Evolutionary conservation across 2,329 filamentous ascomycete genomes (phyloP).

Genomic region (Sclerotinia minor): DNA sequence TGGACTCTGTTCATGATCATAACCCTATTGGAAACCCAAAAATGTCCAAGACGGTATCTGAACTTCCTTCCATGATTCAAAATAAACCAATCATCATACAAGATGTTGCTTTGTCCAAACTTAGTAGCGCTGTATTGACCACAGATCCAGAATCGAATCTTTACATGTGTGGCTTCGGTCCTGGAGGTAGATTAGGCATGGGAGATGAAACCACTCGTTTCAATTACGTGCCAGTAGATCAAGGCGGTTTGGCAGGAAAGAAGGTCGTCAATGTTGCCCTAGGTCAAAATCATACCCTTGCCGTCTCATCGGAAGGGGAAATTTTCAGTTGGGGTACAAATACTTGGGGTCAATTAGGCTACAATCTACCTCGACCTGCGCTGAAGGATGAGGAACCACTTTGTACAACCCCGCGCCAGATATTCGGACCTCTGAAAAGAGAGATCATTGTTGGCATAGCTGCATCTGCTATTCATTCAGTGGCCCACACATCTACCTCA

Average conservation of each 20-base stretch:
- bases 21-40: constrained; percentile 33
- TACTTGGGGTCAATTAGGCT: constrained; percentile 81
- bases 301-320: constrained; percentile 81
- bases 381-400: constrained; percentile 80
- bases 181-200: constrained; percentile 83
- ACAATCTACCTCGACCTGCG: constrained; percentile 65
- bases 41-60: constrained; percentile 42
- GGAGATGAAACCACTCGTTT: constrained; percentile 90
- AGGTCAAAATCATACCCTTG: constrained; percentile 88
- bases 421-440: constrained; percentile 88
- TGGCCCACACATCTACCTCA: constrained; percentile 77
- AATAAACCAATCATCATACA: constrained; percentile 73
- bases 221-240: constrained; percentile 78
- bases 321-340: constrained; percentile 96
- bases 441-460: constrained; percentile 79
- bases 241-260: constrained; percentile 69
- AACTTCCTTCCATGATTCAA: constrained; percentile 71
- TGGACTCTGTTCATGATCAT: constrained; percentile 44
- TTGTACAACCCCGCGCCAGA: constrained; percentile 77
- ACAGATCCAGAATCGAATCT: constrained; percentile 85
- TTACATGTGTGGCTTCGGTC: constrained; percentile 89
- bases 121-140: constrained; percentile 87
- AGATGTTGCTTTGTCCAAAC: constrained; percentile 83
- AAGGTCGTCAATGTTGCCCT: constrained; percentile 76
- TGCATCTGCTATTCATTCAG: constrained; percentile 88